Conservation (phyloP, 2,329 filamentous ascomycete genomes). For the Fusarium humuli region DNA sequence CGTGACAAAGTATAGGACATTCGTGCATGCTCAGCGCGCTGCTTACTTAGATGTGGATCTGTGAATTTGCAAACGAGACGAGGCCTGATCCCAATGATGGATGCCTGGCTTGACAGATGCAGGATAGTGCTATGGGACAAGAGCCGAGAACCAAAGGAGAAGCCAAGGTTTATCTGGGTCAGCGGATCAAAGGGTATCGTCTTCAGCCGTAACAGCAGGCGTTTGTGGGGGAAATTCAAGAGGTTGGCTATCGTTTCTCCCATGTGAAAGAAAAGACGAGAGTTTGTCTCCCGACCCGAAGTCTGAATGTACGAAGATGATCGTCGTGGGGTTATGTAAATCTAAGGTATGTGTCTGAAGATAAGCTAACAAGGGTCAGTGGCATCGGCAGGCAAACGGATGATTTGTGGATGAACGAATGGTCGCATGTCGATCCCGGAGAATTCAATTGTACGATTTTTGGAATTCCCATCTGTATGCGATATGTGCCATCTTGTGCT, state of each 20-base stretch:
- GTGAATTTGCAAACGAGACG: background rate
- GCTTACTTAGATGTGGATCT: background rate
- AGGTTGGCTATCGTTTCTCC: conserved; percentile 6
- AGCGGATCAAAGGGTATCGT: background rate
- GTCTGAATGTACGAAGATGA: background rate
- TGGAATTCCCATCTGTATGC: conserved; percentile 4
- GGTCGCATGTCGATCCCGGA: conserved; percentile 36
- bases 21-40: background rate
- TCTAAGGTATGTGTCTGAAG: background rate
- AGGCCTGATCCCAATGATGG: background rate
- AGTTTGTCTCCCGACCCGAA: conserved; percentile 6
- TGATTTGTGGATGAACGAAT: conserved; percentile 8
- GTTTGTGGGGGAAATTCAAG: background rate
- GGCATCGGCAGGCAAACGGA: background rate
- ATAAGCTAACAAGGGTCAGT: conserved; percentile 17
- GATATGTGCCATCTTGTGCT: background rate
- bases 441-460: conserved; percentile 31
- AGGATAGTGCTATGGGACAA: conserved; percentile 1
- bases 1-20: conserved; percentile 12
- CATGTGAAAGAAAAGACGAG: conserved; percentile 29
- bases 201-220: background rate
- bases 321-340: conserved; percentile 3
- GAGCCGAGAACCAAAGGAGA: background rate
- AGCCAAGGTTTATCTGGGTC: background rate
- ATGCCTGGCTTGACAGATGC: background rate